phyloP scores from a whole-genome alignment of 495 filamentous ascomycete species.

The Xylaria nigripes region DNA sequence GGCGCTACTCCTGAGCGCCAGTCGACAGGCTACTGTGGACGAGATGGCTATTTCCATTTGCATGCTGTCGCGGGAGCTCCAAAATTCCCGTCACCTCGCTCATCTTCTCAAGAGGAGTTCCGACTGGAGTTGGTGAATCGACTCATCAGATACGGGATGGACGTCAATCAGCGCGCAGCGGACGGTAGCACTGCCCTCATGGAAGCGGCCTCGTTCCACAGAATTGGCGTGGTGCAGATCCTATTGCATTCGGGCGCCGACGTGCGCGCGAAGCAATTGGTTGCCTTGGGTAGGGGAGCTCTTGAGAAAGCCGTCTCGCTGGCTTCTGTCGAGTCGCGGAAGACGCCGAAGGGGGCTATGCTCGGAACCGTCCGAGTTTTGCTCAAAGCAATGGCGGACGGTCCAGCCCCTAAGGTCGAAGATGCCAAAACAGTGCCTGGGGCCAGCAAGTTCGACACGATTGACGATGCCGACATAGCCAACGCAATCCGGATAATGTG shows the following conservation, averaged over 20 bases:
- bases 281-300: neutral
- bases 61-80: slow-evolving; percentile 21
- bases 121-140: slow-evolving; percentile 10
- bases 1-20: slow-evolving; percentile 14
- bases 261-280: slow-evolving; percentile 20
- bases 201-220: slow-evolving; percentile 1
- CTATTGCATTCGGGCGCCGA: slow-evolving; percentile 18
- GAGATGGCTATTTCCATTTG: slow-evolving; percentile 21
- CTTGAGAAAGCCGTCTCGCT: neutral
- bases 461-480: neutral
- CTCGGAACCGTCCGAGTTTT: slow-evolving; percentile 8
- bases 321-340: slow-evolving; percentile 2
- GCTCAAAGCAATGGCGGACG: slow-evolving; percentile 7
- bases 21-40: slow-evolving; percentile 1
- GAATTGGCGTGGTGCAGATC: slow-evolving; percentile 20
- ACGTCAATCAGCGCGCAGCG: slow-evolving; percentile 8
- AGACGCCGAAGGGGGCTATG: slow-evolving; percentile 10
- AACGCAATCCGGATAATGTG: slow-evolving; percentile 7
- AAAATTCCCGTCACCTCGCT: slow-evolving; percentile 9
- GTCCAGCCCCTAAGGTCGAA: neutral
- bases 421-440: neutral
- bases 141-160: slow-evolving; percentile 10
- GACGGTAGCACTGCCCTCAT: slow-evolving; percentile 13
- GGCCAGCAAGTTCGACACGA: neutral
- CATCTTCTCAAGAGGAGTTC: neutral